Base-by-base conservation (phyloP, 768 basidiomycete genomes). In the Russula griseocarnosa region DNA sequence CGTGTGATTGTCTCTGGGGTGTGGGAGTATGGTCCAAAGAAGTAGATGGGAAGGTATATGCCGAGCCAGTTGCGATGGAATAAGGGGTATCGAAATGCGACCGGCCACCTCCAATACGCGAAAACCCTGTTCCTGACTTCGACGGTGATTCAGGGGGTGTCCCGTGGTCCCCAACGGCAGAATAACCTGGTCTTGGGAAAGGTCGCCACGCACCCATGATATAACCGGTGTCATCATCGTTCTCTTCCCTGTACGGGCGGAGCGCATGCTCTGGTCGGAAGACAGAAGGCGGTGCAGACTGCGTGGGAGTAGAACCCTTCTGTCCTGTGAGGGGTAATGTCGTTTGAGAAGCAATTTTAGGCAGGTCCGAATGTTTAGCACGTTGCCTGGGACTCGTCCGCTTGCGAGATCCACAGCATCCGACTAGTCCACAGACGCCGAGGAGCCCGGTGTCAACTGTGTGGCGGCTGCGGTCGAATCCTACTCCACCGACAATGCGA, bases 201-300 rank as follows among this genome's bases (percentile, higher is more conserved):
- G 86, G 84, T 67, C 88, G 86, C 92, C 93, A 96, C n/a, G 95
- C 92, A 47, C 87, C 88, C 92, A 98, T 96, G 71, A 98, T 97
- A 67, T 80, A 89, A 14, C 91, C 88, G 20, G 79, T 80, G 67
- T 90, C 90, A 69, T 88, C 88, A 64, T 92, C 90, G 67, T 82
- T 87, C 49, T 92, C 88, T 70, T 92, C 88, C 67, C 80, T 81
- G 72, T 90, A 91, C 32, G 88, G 90, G 52, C 82, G 80, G 65
- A 86, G 78, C 5, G 87, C 89, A 53, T 91, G 88, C 68, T 93
- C 91, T 0, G 91, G 92, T 42, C 85, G 83, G 66, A 92, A 79
- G 6, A 91, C 89, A 24, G 82, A 87, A 16, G 86, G 88, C 10
- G 83, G 84, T 44, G 79, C 84, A 36, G 82, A 86, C 69, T 82